Base-by-base conservation (phyloP, 2,329 filamentous ascomycete genomes). In the Arthrobotrys entomopaga region DNA sequence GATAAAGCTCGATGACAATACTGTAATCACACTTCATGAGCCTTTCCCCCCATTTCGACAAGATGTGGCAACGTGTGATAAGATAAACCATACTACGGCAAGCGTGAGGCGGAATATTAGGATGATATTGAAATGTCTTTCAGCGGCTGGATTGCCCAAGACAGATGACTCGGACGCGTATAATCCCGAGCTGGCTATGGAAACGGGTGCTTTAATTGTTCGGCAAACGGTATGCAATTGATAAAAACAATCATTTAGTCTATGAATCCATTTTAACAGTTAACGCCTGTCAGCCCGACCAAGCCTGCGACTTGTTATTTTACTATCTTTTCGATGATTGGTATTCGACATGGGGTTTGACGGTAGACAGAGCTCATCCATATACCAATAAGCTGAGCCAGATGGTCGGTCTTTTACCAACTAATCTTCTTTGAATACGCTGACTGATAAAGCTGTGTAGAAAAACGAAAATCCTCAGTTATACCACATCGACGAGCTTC, bases 261-360 rank as follows among this genome's bases (percentile, higher is more conserved):
- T n/a, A n/a, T 1, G 6, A 34, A 10, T 34, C 29, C 29, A 10
- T 19, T 46, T 46, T 46, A 46, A 46, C 42, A 8, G 10, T 46
- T 4, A 7, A 46, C 6, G 49, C 7, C 0, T 16, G 29, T 40
- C 38, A 72, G 70, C 65, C 77, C 34, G 76, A 77, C 11, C 87
- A 89, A 75, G 84, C 85, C 0, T 84, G 87, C 0, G 87, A 87
- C 22, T 78, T 90, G 10, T 81, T 90, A 1, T 88, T 89, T 78
- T 89, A 89, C 78, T 89, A 89, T 43, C 83, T 90, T 1, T 90
- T 89, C 77, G 88, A 90, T 78, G 88, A 89, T 78, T 89, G 87
- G 87, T 84, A 86, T 57, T 87, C 87, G 5, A 88, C 85, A 59
- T 89, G 88, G 79, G 84, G 84, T 20, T 82, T 89, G 5, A 85